Evolutionary conservation across 257 asterid genomes (phyloP), one percentile per base, ranked within the genome.

Genomic region (Coffea eugenioides): DNA sequence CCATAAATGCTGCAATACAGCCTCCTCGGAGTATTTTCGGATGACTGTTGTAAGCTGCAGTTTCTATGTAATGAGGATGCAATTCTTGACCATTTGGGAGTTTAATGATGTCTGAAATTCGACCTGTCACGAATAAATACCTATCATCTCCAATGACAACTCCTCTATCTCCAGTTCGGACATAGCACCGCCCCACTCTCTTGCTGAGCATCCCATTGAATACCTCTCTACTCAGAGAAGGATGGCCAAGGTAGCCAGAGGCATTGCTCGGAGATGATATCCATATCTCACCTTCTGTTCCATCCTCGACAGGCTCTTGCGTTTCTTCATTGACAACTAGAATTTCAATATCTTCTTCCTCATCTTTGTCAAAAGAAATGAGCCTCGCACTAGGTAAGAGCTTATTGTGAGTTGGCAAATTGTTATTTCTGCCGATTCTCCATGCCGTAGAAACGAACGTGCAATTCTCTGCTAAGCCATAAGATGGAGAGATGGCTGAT

Each of bases 211-310:
- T 81, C 13, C 75, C 92, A 11, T 85, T 68, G 85, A 92, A 94
- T 5, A 85, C 85, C 16, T 92, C 86, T 6, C 82, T 86, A 12
- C 94, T 92, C 79, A 91, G 68, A 5, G 83, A 81, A 41, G 96
- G 93, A 86, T 94, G 98, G 61, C 82, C 86, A 70, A 94, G 91
- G 81, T 94, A 94, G 8, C 96, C 96, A 0, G 67, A 18, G 46
- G 96, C 98, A 48, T 87, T 92, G 87, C 98, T 92, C 1, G 96
- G 92, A 51, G 96, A 92, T 9, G 95, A 90, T 75, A 94, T 77
- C 98, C 98, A 94, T 69, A 94, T 92, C 86, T 92, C 98, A 49
- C 98, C 98, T 87, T 92, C 98, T 13, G 25, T n/a, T 7, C 96
- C 98, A 72, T 92, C 98, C 5, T 82, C 80, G 5, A 67, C 91